A percentile compares a stretch with the other conserved stretches of the same genome.
Evolutionary conservation across 1,284 basidiomycete species (phyloP).

Genomic region (Fomitopsis schrenkii): DNA sequence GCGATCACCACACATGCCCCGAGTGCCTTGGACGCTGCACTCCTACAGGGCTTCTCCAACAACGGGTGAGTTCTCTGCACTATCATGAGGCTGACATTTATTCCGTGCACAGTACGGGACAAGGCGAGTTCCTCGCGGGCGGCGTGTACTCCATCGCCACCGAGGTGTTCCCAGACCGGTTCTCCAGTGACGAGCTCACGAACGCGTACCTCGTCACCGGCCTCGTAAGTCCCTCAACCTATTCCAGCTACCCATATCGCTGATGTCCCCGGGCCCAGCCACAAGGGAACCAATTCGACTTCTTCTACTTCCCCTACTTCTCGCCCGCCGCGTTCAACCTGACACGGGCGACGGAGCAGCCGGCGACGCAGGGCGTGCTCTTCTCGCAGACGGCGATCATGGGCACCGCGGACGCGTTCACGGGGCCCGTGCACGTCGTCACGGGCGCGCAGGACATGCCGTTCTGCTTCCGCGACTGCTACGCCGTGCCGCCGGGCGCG

Average conservation of each 20-base stretch:
- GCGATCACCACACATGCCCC: conserved; percentile 8
- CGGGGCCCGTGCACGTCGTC: conserved; percentile 12
- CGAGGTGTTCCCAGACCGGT: conserved; percentile 11
- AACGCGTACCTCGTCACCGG: conserved; percentile 13
- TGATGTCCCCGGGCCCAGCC: background rate
- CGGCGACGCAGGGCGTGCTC: conserved; percentile 15
- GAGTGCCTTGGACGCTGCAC: conserved; percentile 5
- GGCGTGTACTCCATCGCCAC: conserved; percentile 12
- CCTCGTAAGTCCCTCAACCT: background rate
- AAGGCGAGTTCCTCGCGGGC: conserved; percentile 6
- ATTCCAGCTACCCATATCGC: background rate
- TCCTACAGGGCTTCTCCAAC: conserved; percentile 11
- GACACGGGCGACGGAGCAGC: conserved; percentile 10
- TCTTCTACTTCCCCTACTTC: conserved; percentile 16
- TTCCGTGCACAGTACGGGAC: background rate
- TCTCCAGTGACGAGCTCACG: conserved; percentile 3
- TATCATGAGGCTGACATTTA: background rate
- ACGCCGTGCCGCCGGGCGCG: conserved; percentile 11
- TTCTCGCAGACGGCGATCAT: conserved; percentile 11
- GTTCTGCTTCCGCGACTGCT: conserved; percentile 16
- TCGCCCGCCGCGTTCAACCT: conserved; percentile 6
- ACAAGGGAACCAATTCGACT: conserved; percentile 12
- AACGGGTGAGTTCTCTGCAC: conserved; percentile 2
- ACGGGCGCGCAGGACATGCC: conserved; percentile 15
- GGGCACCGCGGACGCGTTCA: conserved; percentile 10